Base-by-base conservation (phyloP, 768 basidiomycete genomes). In the Tremella yokohamensis region DNA sequence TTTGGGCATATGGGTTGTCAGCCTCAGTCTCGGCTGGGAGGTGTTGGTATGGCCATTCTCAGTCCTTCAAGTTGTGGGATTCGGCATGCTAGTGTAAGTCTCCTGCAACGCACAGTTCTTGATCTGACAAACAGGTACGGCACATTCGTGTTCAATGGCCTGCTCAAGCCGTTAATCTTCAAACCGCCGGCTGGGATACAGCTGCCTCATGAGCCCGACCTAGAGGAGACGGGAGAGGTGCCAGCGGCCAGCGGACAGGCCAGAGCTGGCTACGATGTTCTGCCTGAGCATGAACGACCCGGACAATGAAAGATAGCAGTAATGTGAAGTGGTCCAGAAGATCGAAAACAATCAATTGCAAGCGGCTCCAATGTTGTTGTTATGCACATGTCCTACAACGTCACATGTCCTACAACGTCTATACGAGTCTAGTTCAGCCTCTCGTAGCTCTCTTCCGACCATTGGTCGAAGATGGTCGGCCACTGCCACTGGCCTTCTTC, bases 91-190 rank as follows among this genome's bases (percentile, higher is more conserved):
- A 58, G 93, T 98, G 85, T 94, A 80, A 79, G 88, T 83, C 3
- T 6, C 8, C 49, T 7, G 3, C 16, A 3, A 19, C 22, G 20
- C 51, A 40, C 49, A 53, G 19, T 54, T 25, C 25, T 6, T 24
- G 18, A 29, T 40, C 52, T 52, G 56, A 52, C 26, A 19, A 38
- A 18, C 64, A 90, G 88, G 58, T 93, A 93, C 74, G 90, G 90
- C 72, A 93, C 90, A 83, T 93, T 94, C 81, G 80, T 91, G 40
- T 97, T 93, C 80, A 96, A 96, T 78, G 85, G 87, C 68, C 81
- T 96, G 26, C 82, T 94, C 56, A 77, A 78, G 24, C 88, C 89
- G 8, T 82, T 82, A 71, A 81, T 89, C 70, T 80, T 85, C 42
- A 79, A 80, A 8, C 82, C 84, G 37, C 69, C 78, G 2, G 63